Evolutionary conservation across 179 eudicot genomes (phyloP), one percentile per base, ranked within the genome.

Genomic region (Drosera spatulata): DNA sequence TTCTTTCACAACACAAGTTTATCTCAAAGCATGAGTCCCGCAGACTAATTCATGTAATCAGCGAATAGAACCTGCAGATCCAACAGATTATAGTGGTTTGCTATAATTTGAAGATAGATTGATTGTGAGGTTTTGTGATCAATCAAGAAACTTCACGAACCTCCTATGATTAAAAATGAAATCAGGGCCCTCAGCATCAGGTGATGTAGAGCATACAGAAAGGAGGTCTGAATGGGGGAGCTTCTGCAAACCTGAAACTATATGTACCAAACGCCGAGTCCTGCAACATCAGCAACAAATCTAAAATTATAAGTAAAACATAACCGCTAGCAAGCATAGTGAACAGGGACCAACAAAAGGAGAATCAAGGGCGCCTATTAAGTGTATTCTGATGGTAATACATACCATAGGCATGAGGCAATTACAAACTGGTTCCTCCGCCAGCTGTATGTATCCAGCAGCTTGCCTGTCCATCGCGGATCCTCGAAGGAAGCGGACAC

Each of bases 181-280:
- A 71, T 89, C 95, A 14, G 97, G 86, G 63, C 78, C 86, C 81
- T 93, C 99, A n/a, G 97, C 88, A 62, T 56, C 74, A 61, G 99
- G 99, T 59, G 99, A 93, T 59, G 97, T 82, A 43, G 99, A 93
- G 69, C 87, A 78, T 5, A 49, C 58, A 10, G 54, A 76, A 49
- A 89, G 85, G 56, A 93, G 63, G 67, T 89, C 97, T 14, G 73
- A 42, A 73, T 93, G 93, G 62, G 99, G 67, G 10, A 76, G 69
- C 39, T 75, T 53, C 64, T 55, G 73, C 46, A 84, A 74, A 10
- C 47, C 58, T 60, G 56, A 61, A 49, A 86, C 95, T 51, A 66
- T 42, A 58, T 58, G 61, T 63, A 79, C 63, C 62, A 61, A 58
- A 6, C 47, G 59, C 15, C 38, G 48, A 67, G 69, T 82, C 94